Evolutionary conservation across 768 basidiomycete genomes (phyloP), one percentile per base, ranked within the genome.

Genomic region (Tricholoma furcatifolium): DNA sequence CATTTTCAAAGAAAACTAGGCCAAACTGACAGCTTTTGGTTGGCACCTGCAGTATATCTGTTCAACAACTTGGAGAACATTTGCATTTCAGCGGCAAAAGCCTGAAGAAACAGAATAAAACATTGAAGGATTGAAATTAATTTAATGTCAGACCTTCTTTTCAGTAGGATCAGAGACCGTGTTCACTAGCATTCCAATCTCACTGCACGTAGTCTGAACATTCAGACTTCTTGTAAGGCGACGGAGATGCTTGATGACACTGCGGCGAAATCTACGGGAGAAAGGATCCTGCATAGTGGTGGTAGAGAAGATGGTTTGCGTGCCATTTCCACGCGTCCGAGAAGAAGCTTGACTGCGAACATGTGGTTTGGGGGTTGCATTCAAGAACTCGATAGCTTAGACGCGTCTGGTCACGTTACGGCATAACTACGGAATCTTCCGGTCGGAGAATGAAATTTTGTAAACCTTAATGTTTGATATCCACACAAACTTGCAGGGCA

Each of bases 1-100:
- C 14, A 5, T 39, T 2, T 12, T 7, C 3, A n/a, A 21, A 17
- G 27, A 45, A 21, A n/a, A 30, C 17, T 17, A 80, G 59, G 24
- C 55, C 20, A 53, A 50, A 71, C 83, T 58, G 57, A 92, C 91
- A 92, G 74, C 66, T 82, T 81, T 58, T 88, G 78, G 53, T 74
- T 81, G 66, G 82, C 78, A 39, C 90, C 86, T 17, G 79, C 73
- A 54, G 87, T 77, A 73, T 90, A 93, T 51, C 91, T 84, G 65
- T 83, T 88, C 71, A 90, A 90, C 51, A 95, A 81, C 60, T 81
- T 75, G 73, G 90, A 87, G 76, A 93, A 94, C 43, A 83, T 80
- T 62, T 87, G 81, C 91, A 93, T 91, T 74, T 94, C 89, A 23
- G 78, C 78, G 54, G 88, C 81, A 67, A 93, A 91, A 11, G 63